Percentiles rank a stretch among this genome's conserved stretches.
Conservation (phyloP, 2,329 filamentous ascomycete species). For the Exophiala viscosa region DNA sequence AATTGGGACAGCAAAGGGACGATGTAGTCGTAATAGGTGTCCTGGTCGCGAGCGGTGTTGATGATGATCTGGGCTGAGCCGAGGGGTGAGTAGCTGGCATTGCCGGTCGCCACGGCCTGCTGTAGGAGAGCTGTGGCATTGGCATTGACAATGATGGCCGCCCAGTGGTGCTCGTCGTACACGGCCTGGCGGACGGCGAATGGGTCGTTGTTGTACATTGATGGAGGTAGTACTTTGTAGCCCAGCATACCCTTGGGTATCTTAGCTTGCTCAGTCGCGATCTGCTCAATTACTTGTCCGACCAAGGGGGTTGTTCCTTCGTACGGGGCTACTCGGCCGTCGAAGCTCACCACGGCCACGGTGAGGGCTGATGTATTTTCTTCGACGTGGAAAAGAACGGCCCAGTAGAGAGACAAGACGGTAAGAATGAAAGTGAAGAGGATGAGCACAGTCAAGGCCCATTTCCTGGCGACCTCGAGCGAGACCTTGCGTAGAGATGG, state of each 20-base stretch:
- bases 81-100: conserved; percentile 57
- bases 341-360: conserved; percentile 62
- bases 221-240: conserved; percentile 47
- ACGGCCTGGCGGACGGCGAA: conserved; percentile 55
- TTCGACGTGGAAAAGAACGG: conserved; percentile 51
- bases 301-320: conserved; percentile 48
- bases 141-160: conserved; percentile 59
- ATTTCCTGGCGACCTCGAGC: conserved; percentile 10
- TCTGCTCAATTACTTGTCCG: conserved; percentile 44
- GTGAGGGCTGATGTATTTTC: conserved; percentile 47
- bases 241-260: conserved; percentile 40
- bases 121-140: conserved; percentile 60
- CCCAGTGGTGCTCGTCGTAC: conserved; percentile 58
- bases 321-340: conserved; percentile 55
- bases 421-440: conserved; percentile 55
- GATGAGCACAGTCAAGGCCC: conserved; percentile 40
- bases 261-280: conserved; percentile 47
- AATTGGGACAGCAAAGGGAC: conserved; percentile 49
- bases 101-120: conserved; percentile 52
- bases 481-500: conserved; percentile 26
- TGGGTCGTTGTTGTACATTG: conserved; percentile 55
- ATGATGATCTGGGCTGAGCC: conserved; percentile 57
- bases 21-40: conserved; percentile 53
- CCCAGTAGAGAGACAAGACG: conserved; percentile 61
- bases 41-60: conserved; percentile 55